Base-by-base conservation (phyloP, 2,329 filamentous ascomycete species). In the Aspergillus ochraceoroseus region DNA sequence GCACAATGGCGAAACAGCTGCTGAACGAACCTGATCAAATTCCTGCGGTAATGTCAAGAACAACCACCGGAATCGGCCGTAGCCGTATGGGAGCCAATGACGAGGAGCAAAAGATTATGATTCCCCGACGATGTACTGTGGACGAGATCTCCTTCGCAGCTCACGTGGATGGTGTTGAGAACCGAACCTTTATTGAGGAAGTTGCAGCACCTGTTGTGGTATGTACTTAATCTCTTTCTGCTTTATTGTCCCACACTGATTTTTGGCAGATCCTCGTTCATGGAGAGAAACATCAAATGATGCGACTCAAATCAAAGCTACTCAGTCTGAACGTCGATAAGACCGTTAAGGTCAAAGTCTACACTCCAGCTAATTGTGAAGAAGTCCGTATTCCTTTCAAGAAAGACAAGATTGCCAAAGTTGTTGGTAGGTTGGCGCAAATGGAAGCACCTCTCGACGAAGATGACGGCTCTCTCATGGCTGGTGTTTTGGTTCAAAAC, bases 271-370 rank as follows among this genome's bases (percentile, higher is more conserved):
- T 98, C 45, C 78, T 98, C 20, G 92, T 98, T 2, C 92, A 98
- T 54, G 92, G 92, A 41, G 92, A 98, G 62, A 88, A 92, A 56
- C 87, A 95, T 61, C 95, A 96, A 61, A 96, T 96, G 88, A 95
- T 92, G 76, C 82, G 92, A 38, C 72, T 98, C 18, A 95, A 95
- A 64, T 95, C 89, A 2, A 94, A 95, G 60, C 75, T 98, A 1
- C 78, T 96, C 3, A 90, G 87, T n/a, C 76, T 95, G 25, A 95
- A 95, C 58, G 82, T 84, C 18, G 80, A 82, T 49, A 90, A 90
- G 59, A 73, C 79, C 1, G 72, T 79, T 28, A 92, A 94, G 53
- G 83, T 87, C 51, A 95, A 96, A 62, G 87, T 98, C 7, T 96
- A 82, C 69, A 94, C 86, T 15, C 92, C 92, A 0, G 82, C 86